These are phyloP conservation scores for Parsonsia alboflavescens DNA, from an alignment of 257 asterid species.

Conservation along the genomic window DNA sequence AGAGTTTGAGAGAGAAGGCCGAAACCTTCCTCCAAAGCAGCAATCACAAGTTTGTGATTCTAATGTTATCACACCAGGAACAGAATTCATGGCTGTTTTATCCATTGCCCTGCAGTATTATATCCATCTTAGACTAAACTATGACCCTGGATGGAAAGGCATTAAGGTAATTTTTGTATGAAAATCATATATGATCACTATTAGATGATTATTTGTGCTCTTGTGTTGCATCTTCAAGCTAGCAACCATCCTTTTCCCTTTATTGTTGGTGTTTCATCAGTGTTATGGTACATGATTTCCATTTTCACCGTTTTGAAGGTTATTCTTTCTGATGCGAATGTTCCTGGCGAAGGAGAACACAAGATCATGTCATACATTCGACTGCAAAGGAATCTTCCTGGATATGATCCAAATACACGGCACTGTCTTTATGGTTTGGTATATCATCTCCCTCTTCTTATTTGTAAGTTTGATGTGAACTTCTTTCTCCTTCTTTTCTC, in stretches of 20 bases:
- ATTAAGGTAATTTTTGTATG: conserved; percentile 50
- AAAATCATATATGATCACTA: background rate
- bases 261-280: background rate
- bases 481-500: conserved; percentile 6
- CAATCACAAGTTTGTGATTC: conserved; percentile 83
- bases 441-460: conserved; percentile 19
- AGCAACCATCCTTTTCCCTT: conserved; percentile 1
- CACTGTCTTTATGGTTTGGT: conserved; percentile 98
- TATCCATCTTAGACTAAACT: conserved; percentile 67
- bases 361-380: conserved; percentile 93
- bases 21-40: conserved; percentile 82
- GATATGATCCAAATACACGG: conserved; percentile 83
- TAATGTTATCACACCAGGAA: conserved; percentile 93
- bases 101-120: conserved; percentile 85
- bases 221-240: conserved; percentile 2
- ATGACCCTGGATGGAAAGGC: conserved; percentile 94
- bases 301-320: conserved; percentile 51
- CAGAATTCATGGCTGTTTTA: conserved; percentile 84
- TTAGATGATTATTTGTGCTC: background rate
- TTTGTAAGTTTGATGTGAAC: conserved; percentile 10
- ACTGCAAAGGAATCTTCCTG: conserved; percentile 84
- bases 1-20: conserved; percentile 84
- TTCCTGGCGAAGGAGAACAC: conserved; percentile 99
- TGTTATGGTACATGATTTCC: background rate
- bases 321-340: conserved; percentile 92